Evolutionary conservation across 306 rosid species (phyloP), one percentile per base, ranked within the genome.

Genomic region (Acacia confusa): DNA sequence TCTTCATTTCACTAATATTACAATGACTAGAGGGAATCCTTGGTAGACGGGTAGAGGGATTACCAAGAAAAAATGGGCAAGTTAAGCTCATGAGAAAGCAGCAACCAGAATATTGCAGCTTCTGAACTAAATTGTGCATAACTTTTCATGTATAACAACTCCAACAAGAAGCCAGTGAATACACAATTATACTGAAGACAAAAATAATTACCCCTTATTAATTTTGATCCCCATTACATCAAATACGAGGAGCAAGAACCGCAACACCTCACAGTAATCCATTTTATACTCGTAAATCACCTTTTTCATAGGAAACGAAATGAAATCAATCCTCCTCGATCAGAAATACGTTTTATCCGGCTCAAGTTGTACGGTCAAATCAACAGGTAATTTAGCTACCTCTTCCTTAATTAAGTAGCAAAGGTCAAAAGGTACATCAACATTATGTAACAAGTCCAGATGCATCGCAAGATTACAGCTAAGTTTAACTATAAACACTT

Each of bases 41-140:
- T 25, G 22, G 9, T 52, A 27, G 38, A 15, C 5, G 11, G 27
- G 76, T 20, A 53, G 47, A 40, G 58, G 60, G 50, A 68, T 69
- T 69, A 13, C 10, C 77, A 28, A 17, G 48, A 43, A 57, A 72
- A 32, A 60, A 38, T 4, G 34, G 25, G 38, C 38, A 32, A 72
- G 25, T 58, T 24, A 44, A 28, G 60, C 76, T 53, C 40, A 32
- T 16, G 47, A 64, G 40, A 72, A 50, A 70, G 55, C 27, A 73
- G 70, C 48, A 40, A 19, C 43, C 52, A 71, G 14, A 77, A 70
- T 34, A 47, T 48, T 36, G 36, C 52, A 28, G 70, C 75, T 47
- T 47, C 63, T 82, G 16, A 68, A 40, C 43, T 41, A 38, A 67
- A 68, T 48, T 53, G 28, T 48, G 50, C 72, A 77, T 78, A 50